phyloP scores from a whole-genome alignment of 805 yeast species.

The Saccharomycopsis guyanensis region DNA sequence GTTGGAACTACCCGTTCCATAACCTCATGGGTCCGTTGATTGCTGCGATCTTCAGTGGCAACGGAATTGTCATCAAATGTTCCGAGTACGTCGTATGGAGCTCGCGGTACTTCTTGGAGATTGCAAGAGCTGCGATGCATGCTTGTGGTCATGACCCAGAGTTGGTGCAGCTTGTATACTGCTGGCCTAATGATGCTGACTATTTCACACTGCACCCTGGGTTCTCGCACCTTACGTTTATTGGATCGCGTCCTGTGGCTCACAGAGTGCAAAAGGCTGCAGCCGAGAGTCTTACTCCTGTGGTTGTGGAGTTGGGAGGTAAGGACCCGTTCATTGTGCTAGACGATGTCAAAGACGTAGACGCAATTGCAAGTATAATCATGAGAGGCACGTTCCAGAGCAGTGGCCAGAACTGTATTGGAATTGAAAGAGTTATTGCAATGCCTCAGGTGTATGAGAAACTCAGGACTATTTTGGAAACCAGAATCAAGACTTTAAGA shows the following conservation, averaged over 20 bases:
- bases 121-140: constrained; percentile 65
- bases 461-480: constrained; percentile 47
- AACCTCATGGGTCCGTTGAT: constrained; percentile 88
- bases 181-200: constrained; percentile 87
- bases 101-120: constrained; percentile 64
- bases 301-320: constrained; percentile 95
- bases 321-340: constrained; percentile 86
- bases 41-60: constrained; percentile 85
- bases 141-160: constrained; percentile 73
- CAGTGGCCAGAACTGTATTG: constrained; percentile 97
- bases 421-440: constrained; percentile 89
- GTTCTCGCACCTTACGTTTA: constrained; percentile 83
- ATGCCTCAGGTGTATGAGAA: constrained; percentile 59
- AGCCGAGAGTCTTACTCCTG: constrained; percentile 81
- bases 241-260: constrained; percentile 94
- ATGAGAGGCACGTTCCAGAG: constrained; percentile 96
- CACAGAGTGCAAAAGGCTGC: constrained; percentile 81
- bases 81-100: constrained; percentile 97
- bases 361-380: constrained; percentile 63
- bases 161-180: constrained; percentile 78
- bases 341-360: constrained; percentile 61
- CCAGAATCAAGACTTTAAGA: constrained; percentile 55
- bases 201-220: constrained; percentile 78
- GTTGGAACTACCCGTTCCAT: constrained; percentile 98
- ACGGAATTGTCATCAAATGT: constrained; percentile 85